Conservation (phyloP, 768 basidiomycete genomes). For the Boletus rubroflammeus region DNA sequence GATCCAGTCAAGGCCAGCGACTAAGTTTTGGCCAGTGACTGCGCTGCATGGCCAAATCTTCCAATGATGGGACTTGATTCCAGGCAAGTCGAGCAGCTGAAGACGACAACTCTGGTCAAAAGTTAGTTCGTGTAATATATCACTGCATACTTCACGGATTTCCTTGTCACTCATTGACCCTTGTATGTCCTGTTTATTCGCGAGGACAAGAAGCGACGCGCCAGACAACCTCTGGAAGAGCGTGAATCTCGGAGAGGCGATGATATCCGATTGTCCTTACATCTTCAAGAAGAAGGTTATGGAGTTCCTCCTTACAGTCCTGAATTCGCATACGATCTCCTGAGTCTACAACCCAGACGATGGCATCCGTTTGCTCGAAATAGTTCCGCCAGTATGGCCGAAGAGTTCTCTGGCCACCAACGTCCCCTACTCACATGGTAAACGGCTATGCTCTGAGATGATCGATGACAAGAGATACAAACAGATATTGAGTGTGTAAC, state of each 20-base stretch:
- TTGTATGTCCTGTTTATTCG: slow-evolving; percentile 95
- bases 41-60: slow-evolving; percentile 90
- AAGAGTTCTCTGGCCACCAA: slow-evolving; percentile 93
- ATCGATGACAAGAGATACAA: slow-evolving; percentile 14
- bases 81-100: slow-evolving; percentile 75
- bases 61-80: slow-evolving; percentile 89
- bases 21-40: slow-evolving; percentile 80
- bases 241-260: slow-evolving; percentile 18
- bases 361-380: slow-evolving; percentile 96
- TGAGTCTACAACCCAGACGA: slow-evolving; percentile 99
- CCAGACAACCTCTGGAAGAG: slow-evolving; percentile 76
- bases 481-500: slow-evolving; percentile 45
- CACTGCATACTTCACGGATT: slow-evolving; percentile 70
- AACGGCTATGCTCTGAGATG: slow-evolving; percentile 55
- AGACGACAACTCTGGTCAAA: slow-evolving; percentile 5
- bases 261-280: slow-evolving; percentile 44
- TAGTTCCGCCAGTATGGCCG: slow-evolving; percentile 99
- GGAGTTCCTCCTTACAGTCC: slow-evolving; percentile 87
- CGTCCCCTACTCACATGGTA: slow-evolving; percentile 89
- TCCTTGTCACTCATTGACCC: slow-evolving; percentile 81
- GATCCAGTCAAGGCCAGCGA: slow-evolving; percentile 88
- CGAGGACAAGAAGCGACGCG: slow-evolving; percentile 93
- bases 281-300: slow-evolving; percentile 85
- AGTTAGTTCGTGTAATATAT: neutral
- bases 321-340: slow-evolving; percentile 85